Evolutionary conservation across 1,284 basidiomycete genomes (phyloP).

Genomic region (Porodaedalea pini): DNA sequence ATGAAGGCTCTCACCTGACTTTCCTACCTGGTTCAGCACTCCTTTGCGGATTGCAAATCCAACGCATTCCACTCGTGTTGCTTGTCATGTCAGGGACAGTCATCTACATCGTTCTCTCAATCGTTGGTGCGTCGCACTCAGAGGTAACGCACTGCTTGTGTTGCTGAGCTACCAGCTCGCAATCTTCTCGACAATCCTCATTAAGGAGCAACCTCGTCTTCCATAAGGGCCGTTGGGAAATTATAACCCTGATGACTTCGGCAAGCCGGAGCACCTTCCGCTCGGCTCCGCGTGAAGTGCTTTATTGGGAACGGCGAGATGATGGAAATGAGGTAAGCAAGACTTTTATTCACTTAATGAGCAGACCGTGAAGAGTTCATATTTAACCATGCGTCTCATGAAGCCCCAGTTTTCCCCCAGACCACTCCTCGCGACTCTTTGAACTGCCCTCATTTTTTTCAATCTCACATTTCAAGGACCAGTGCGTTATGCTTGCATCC

Average conservation of each 20-base stretch:
- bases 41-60: conserved; percentile 31
- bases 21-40: no score
- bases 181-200: conserved; percentile 32
- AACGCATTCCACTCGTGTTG: conserved; percentile 35
- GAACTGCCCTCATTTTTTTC: no score
- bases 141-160: conserved; percentile 32
- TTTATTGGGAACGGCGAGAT: no score
- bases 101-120: conserved; percentile 34
- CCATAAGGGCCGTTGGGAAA: conserved; percentile 29
- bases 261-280: conserved; percentile 27
- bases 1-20: no score
- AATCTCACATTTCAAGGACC: no score
- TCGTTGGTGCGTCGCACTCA: conserved; percentile 34
- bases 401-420: no score
- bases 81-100: conserved; percentile 31
- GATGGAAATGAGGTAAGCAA: no score
- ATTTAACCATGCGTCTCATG: no score
- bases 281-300: conserved; percentile 32
- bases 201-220: conserved; percentile 36
- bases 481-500: no score
- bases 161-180: conserved; percentile 34
- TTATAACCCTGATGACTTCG: conserved; percentile 32
- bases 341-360: no score
- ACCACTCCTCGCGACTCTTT: no score
- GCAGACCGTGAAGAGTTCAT: no score